Percentiles rank a stretch among this genome's conserved stretches.
These are phyloP conservation scores for Monosporozyma aerobia DNA, from an alignment of 805 yeast species.

Conservation along the genomic window DNA sequence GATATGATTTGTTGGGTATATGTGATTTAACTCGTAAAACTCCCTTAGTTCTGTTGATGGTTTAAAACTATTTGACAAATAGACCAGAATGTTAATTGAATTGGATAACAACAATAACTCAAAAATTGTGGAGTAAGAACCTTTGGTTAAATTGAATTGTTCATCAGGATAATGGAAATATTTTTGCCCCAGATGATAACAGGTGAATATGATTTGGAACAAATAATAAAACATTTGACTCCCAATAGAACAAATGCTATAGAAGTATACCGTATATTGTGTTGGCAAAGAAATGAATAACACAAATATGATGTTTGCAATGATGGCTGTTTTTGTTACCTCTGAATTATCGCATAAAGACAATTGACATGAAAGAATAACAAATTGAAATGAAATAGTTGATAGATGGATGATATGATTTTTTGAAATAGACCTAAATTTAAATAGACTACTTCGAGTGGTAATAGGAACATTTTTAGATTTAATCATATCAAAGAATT, in stretches of 20 bases:
- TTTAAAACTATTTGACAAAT: slow-evolving; percentile 32
- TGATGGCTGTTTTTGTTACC: slow-evolving; percentile 8
- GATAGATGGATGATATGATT: slow-evolving; percentile 17
- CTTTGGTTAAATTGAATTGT: slow-evolving; percentile 15
- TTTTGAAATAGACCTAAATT: slow-evolving; percentile 8
- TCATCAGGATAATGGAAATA: slow-evolving; percentile 12
- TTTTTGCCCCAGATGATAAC: slow-evolving; percentile 21
- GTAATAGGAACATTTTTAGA: slow-evolving; percentile 15
- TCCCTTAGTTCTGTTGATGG: slow-evolving; percentile 35
- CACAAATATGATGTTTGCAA: slow-evolving; percentile 15
- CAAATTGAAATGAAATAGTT: slow-evolving; percentile 15
- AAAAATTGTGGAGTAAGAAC: slow-evolving; percentile 12
- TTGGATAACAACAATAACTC: slow-evolving; percentile 27
- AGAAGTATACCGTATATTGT: slow-evolving; percentile 22
- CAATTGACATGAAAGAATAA: slow-evolving; percentile 9
- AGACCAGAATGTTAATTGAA: slow-evolving; percentile 27
- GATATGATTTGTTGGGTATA: slow-evolving; percentile 22
- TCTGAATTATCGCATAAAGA: slow-evolving; percentile 5
- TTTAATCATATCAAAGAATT: slow-evolving; percentile 11
- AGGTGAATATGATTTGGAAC: slow-evolving; percentile 12
- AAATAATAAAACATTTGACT: slow-evolving; percentile 25
- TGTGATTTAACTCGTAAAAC: slow-evolving; percentile 28
- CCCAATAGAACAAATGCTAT: slow-evolving; percentile 23
- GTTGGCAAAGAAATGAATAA: slow-evolving; percentile 21
- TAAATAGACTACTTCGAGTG: slow-evolving; percentile 5